These are phyloP conservation scores for Incumbomyces delicatus DNA, from an alignment of 2,329 filamentous ascomycete genomes.

Conservation along the genomic window DNA sequence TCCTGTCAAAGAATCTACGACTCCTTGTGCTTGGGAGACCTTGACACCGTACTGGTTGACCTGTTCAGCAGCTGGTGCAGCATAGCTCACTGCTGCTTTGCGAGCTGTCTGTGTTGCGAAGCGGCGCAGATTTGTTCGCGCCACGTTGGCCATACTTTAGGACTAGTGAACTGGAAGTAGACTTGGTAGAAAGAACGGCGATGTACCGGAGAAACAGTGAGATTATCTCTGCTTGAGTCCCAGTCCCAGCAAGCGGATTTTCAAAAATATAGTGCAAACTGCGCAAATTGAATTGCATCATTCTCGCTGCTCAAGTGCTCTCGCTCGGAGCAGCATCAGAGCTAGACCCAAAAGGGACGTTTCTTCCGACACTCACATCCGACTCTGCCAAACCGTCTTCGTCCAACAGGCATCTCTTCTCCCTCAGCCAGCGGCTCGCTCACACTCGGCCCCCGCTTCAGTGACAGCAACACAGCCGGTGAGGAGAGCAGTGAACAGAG, in stretches of 20 bases:
- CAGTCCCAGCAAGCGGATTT: background rate
- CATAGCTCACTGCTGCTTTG: constrained; percentile 33
- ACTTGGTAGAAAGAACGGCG: background rate
- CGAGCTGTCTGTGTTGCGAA: constrained; percentile 56
- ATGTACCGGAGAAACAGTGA: background rate
- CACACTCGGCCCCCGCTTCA: too few relatives aligned
- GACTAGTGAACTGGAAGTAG: background rate
- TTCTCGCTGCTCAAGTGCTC: background rate
- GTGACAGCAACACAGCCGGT: too few relatives aligned
- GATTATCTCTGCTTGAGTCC: background rate
- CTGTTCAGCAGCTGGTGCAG: constrained; percentile 34
- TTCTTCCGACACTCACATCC: background rate
- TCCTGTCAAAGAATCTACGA: constrained; percentile 69
- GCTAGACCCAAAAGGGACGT: background rate
- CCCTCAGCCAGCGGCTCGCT: too few relatives aligned
- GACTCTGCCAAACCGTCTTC: background rate
- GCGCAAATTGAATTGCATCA: background rate
- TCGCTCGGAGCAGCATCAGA: background rate
- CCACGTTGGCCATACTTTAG: constrained; percentile 13
- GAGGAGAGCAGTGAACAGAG: too few relatives aligned
- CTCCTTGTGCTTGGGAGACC: constrained; percentile 70
- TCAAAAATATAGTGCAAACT: constrained; percentile 6
- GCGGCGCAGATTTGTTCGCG: constrained; percentile 36
- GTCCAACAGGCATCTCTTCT: too few relatives aligned
- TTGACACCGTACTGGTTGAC: constrained; percentile 54